Conservation (phyloP, 2,329 filamentous ascomycete species). For the Pseudocercospora fijiensis region DNA sequence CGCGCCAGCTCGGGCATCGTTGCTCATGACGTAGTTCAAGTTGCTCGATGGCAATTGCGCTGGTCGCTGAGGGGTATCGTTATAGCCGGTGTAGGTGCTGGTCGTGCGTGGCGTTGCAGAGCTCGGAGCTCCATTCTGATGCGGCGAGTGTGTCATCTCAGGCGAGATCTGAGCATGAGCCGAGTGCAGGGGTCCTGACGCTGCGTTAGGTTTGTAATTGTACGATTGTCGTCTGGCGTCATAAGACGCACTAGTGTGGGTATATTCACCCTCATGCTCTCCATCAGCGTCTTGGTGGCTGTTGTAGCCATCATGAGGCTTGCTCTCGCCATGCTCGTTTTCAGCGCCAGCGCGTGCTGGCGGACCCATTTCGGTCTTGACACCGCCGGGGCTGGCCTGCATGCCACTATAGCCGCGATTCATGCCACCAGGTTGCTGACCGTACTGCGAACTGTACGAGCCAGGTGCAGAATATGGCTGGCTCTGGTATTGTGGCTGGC, state of each 20-base stretch:
- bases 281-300: slow-evolving; percentile 38
- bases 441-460: slow-evolving; percentile 54
- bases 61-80: slow-evolving; percentile 75
- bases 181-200: slow-evolving; percentile 61
- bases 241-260: slow-evolving; percentile 72
- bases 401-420: slow-evolving; percentile 61
- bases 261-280: slow-evolving; percentile 69
- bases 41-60: slow-evolving; percentile 69
- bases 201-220: slow-evolving; percentile 68
- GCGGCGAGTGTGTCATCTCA: slow-evolving; percentile 80
- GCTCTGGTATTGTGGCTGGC: slow-evolving; percentile 67
- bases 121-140: slow-evolving; percentile 72
- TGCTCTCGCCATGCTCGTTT: slow-evolving; percentile 63
- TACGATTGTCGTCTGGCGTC: slow-evolving; percentile 71
- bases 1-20: slow-evolving; percentile 60
- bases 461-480: slow-evolving; percentile 72
- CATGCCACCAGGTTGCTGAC: slow-evolving; percentile 64
- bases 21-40: slow-evolving; percentile 86
- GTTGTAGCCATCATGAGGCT: slow-evolving; percentile 63
- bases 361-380: slow-evolving; percentile 87
- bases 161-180: slow-evolving; percentile 73
- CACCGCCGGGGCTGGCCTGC: slow-evolving; percentile 54
- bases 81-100: slow-evolving; percentile 67
- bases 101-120: slow-evolving; percentile 83
- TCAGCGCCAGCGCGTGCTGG: slow-evolving; percentile 64